Evolutionary conservation across 2,329 filamentous ascomycete species (phyloP), one percentile per base, ranked within the genome.

Genomic region (Fusarium fujikuroi): DNA sequence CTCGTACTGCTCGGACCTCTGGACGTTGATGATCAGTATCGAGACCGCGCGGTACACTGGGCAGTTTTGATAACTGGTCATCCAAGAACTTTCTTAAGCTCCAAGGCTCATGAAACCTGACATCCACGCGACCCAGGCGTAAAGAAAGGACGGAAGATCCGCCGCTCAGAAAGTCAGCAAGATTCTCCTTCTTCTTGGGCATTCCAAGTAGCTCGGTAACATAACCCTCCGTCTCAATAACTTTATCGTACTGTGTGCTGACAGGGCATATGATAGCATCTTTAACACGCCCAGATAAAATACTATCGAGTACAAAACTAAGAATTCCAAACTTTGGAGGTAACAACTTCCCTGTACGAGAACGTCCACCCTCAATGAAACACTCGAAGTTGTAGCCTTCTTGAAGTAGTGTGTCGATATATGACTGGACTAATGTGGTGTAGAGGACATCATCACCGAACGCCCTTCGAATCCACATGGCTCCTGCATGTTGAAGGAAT

Each of bases 201-300:
- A 97, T 92, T 7, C 96, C 96, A 1, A 99, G 88, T 5, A 99
- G 88, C 81, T 99, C 96, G 39, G 92, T 96, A 49, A 98, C 95
- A 79, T 99, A 99, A 9, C 95, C 96, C 82, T 97, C 95, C 2
- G 97, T 97, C 82, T 99, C 96, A 67, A 99, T 97, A 63, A 99
- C 96, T 80, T 98, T 99, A 86, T 99, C 96, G 80, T 99, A 99
- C 80, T 99, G 96, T 2, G 95, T 98, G 81, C 93, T 97, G 50
- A 99, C 96, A 1, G 96, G 96, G 76, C 95, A 97, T 59, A 99
- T 94, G 46, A 98, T 93, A 37, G 94, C 92, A 81, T 99, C 96
- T 52, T 97, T 87, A 1, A 97, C 95, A 11, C 95, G 89, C 1
- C 95, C 95, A 0, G 94, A 97, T 10, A 98, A 84, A 19, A 99